Percentiles rank a stretch among this genome's conserved stretches.
These are phyloP conservation scores for Penicillium palitans DNA, from an alignment of 2,329 filamentous ascomycete species.

Conservation along the genomic window DNA sequence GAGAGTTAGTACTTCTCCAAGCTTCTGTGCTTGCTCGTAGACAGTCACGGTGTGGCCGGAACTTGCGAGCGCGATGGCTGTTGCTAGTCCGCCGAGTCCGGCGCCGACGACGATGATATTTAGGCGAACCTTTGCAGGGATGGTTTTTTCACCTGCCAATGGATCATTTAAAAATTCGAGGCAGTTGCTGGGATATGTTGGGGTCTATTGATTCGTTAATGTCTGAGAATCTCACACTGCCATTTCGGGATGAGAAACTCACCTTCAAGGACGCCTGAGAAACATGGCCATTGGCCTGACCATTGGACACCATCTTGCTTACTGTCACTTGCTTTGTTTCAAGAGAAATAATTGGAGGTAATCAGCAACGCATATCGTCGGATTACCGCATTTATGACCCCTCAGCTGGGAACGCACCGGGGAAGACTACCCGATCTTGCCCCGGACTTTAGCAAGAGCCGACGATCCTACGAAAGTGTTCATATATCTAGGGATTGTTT, in stretches of 20 bases:
- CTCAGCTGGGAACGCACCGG: not conserved
- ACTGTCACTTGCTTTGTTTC: not conserved
- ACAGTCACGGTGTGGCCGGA: conserved; percentile 30
- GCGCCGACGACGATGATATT: conserved; percentile 34
- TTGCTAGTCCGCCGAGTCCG: conserved; percentile 32
- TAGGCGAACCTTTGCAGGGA: conserved; percentile 5
- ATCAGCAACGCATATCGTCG: not conserved
- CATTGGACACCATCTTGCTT: not conserved
- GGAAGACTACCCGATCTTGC: not conserved
- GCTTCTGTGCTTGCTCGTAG: conserved; percentile 31
- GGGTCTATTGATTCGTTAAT: not conserved
- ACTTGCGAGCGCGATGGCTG: conserved; percentile 31
- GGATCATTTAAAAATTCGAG: not conserved
- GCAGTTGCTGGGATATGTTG: conserved; percentile 11
- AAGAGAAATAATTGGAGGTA: not conserved
- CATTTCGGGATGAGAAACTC: not conserved
- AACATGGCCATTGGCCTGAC: not conserved
- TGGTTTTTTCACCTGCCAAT: not conserved
- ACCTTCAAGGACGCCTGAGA: not conserved
- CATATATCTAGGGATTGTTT: not conserved
- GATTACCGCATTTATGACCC: not conserved
- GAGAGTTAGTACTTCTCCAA: conserved; percentile 40
- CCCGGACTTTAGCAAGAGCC: not conserved
- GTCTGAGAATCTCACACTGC: not conserved
- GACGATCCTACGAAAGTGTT: not conserved